Percentiles rank a stretch among this genome's conserved stretches.
Evolutionary conservation across 2,329 filamentous ascomycete species (phyloP).

Genomic region (Thielaviopsis euricoi): DNA sequence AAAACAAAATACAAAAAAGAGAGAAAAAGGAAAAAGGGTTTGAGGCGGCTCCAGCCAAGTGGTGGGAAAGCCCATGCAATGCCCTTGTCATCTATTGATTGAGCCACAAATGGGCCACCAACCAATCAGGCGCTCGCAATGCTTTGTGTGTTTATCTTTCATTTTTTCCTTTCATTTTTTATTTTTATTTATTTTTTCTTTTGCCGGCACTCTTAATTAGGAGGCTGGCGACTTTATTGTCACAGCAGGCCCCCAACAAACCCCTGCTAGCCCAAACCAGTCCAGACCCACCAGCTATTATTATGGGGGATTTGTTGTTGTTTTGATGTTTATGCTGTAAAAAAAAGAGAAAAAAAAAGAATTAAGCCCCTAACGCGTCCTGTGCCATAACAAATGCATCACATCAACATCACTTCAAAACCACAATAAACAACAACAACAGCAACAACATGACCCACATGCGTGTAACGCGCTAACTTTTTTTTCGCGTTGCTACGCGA

Average conservation of each 20-base stretch:
- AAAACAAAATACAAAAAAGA: slow-evolving; percentile 3
- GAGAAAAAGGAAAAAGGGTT: slow-evolving; percentile 9
- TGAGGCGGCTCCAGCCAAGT: background rate
- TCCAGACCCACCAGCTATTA: background rate
- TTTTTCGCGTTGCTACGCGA: background rate
- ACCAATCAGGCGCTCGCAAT: slow-evolving; percentile 10
- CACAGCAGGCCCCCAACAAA: background rate
- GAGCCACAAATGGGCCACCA: slow-evolving; percentile 1
- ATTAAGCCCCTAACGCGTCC: background rate
- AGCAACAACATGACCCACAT: background rate
- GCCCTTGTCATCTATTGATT: background rate
- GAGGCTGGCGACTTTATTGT: slow-evolving; percentile 7
- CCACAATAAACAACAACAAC: too few species aligned
- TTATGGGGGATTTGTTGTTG: background rate
- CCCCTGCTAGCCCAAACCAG: too few species aligned
- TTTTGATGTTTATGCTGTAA: background rate
- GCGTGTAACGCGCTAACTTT: background rate
- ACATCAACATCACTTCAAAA: too few species aligned
- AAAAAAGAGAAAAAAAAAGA: background rate
- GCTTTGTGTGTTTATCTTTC: slow-evolving; percentile 7
- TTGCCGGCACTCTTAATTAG: background rate
- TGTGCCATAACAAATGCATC: background rate
- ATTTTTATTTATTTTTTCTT: background rate
- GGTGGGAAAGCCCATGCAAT: background rate
- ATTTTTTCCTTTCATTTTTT: too few species aligned